Percentiles rank a stretch among this genome's conserved stretches.
These are phyloP conservation scores for Coniophora puteana DNA, from an alignment of 1,284 basidiomycete genomes.

Conservation along the genomic window DNA sequence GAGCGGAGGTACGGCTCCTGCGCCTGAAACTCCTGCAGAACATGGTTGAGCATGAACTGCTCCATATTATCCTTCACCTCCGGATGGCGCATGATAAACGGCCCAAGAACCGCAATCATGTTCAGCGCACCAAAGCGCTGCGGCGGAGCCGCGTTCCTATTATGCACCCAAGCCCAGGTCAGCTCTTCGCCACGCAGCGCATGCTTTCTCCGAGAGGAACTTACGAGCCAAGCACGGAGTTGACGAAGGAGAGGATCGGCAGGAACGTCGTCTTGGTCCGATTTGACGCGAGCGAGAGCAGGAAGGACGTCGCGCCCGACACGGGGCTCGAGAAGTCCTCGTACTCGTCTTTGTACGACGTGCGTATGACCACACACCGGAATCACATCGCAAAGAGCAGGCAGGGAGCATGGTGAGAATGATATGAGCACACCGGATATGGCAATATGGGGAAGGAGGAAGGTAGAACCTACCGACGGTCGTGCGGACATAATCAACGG, in stretches of 20 bases:
- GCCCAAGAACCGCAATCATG: conserved; percentile 72
- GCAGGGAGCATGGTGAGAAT: too few relatives aligned
- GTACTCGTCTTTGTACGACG: conserved; percentile 59
- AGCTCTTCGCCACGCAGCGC: background rate
- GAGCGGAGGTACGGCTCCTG: conserved; percentile 70
- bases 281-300: conserved; percentile 71
- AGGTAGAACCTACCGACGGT: conserved; percentile 53
- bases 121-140: conserved; percentile 82
- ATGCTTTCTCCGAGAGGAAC: conserved; percentile 22
- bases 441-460: background rate
- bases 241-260: conserved; percentile 75
- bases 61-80: conserved; percentile 76
- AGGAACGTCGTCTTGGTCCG: conserved; percentile 77
- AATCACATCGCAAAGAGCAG: background rate
- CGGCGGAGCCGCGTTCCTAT: conserved; percentile 49
- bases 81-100: conserved; percentile 77
- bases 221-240: conserved; percentile 63
- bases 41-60: conserved; percentile 67
- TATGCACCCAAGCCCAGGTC: background rate
- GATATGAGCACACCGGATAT: background rate
- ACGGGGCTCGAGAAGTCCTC: conserved; percentile 74
- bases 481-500: conserved; percentile 73
- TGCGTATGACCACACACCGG: background rate
- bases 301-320: conserved; percentile 74
- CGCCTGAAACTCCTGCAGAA: conserved; percentile 66